These are phyloP conservation scores for Clavispora carvajalis DNA, from an alignment of 805 yeast species.

Conservation along the genomic window DNA sequence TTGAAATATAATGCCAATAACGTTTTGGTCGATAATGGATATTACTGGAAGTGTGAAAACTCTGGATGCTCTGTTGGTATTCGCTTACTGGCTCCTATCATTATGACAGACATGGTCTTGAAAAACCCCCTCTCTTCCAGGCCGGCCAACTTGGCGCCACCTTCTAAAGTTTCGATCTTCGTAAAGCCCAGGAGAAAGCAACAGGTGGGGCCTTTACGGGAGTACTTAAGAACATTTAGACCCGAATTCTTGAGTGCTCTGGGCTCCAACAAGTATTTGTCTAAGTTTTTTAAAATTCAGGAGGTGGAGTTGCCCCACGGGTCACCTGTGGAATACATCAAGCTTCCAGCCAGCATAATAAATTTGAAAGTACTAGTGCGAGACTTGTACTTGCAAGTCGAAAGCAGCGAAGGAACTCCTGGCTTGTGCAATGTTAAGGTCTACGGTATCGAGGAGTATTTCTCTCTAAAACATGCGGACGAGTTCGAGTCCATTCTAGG, in stretches of 20 bases:
- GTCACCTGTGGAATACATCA: slow-evolving; percentile 20
- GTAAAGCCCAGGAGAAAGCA: slow-evolving; percentile 23
- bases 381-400: slow-evolving; percentile 29
- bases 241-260: slow-evolving; percentile 1
- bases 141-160: slow-evolving; percentile 10
- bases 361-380: slow-evolving; percentile 26
- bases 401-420: slow-evolving; percentile 6
- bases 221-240: slow-evolving; percentile 15
- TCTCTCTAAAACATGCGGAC: slow-evolving; percentile 6
- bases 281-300: slow-evolving; percentile 27
- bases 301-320: slow-evolving; percentile 14
- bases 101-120: slow-evolving; percentile 32
- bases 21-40: slow-evolving; percentile 28
- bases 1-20: slow-evolving; percentile 37
- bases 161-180: slow-evolving; percentile 20
- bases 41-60: slow-evolving; percentile 30
- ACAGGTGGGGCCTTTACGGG: slow-evolving; percentile 14
- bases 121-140: slow-evolving; percentile 9
- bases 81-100: slow-evolving; percentile 25
- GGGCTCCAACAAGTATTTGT: slow-evolving; percentile 21
- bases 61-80: slow-evolving; percentile 31
- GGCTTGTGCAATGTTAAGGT: slow-evolving; percentile 13
- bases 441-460: slow-evolving; percentile 11
- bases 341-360: slow-evolving; percentile 29
- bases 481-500: slow-evolving; percentile 11